Evolutionary conservation across 1,284 basidiomycete genomes (phyloP).

Genomic region (Termitomyces sp.): DNA sequence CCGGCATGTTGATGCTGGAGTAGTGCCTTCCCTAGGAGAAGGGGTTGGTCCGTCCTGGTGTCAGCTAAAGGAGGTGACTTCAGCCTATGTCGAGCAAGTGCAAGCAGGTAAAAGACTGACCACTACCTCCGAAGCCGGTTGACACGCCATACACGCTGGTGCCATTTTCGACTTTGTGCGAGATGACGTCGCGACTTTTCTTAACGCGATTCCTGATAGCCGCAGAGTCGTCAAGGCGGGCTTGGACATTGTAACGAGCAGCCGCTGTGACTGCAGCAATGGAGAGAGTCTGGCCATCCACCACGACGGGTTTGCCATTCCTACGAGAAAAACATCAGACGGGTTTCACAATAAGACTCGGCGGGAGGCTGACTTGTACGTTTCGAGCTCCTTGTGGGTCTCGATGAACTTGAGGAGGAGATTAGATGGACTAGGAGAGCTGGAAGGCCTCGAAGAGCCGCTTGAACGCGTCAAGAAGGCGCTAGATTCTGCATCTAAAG

Average conservation of each 20-base stretch:
- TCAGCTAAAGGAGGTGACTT: constrained; percentile 42
- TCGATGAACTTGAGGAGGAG: constrained; percentile 31
- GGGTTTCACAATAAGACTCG: not conserved
- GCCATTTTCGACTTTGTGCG: constrained; percentile 61
- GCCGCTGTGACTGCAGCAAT: constrained; percentile 69
- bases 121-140: constrained; percentile 76
- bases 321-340: constrained; percentile 25
- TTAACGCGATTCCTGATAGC: constrained; percentile 48
- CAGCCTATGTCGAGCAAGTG: constrained; percentile 5
- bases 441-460: constrained; percentile 3
- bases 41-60: constrained; percentile 44
- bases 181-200: constrained; percentile 58
- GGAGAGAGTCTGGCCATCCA: constrained; percentile 68
- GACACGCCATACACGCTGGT: constrained; percentile 75
- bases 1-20: constrained; percentile 77
- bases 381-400: constrained; percentile 30
- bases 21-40: constrained; percentile 63
- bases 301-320: constrained; percentile 50
- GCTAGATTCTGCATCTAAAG: constrained; percentile 1
- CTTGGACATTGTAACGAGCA: constrained; percentile 54
- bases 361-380: constrained; percentile 24
- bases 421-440: not conserved
- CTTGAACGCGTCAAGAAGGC: not conserved
- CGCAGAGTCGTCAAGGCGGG: constrained; percentile 48
- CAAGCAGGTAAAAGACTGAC: constrained; percentile 46